Conservation (phyloP, 306 rosid species). For the Albizia julibrissin region DNA sequence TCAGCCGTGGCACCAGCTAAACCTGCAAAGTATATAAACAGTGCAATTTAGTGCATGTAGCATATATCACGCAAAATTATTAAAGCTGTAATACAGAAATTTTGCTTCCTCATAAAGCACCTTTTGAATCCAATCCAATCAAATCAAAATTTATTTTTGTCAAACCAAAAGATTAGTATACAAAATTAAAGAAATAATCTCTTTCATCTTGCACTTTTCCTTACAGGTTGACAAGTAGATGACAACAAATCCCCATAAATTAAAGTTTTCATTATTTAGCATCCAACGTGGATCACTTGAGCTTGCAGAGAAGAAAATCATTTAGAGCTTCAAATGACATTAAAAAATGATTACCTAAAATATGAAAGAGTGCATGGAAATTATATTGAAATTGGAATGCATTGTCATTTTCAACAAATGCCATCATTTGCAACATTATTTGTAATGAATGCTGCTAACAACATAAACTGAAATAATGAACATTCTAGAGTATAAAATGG, state of each 20-base stretch:
- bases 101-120: conserved; percentile 29
- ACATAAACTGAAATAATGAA: conserved; percentile 18
- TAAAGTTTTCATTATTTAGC: conserved; percentile 16
- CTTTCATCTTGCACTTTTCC: conserved; percentile 25
- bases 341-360: conserved; percentile 14
- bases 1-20: conserved; percentile 99
- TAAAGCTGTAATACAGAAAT: conserved; percentile 14
- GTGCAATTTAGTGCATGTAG: conserved; percentile 34
- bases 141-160: conserved; percentile 25
- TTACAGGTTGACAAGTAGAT: conserved; percentile 24
- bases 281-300: conserved; percentile 24
- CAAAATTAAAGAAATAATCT: conserved; percentile 10
- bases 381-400: conserved; percentile 7
- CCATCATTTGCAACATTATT: conserved; percentile 15
- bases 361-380: conserved; percentile 5
- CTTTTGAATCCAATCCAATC: conserved; percentile 11
- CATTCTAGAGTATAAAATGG: conserved; percentile 16
- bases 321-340: conserved; percentile 10
- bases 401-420: conserved; percentile 16
- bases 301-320: conserved; percentile 15
- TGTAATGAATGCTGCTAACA: conserved; percentile 14
- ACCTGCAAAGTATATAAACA: conserved; percentile 66
- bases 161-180: conserved; percentile 5
- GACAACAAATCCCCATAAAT: conserved; percentile 24
- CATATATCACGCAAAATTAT: conserved; percentile 3